These are phyloP conservation scores for Histomonas meleagridis DNA, from an alignment of 208 protist species.

Conservation along the genomic window DNA sequence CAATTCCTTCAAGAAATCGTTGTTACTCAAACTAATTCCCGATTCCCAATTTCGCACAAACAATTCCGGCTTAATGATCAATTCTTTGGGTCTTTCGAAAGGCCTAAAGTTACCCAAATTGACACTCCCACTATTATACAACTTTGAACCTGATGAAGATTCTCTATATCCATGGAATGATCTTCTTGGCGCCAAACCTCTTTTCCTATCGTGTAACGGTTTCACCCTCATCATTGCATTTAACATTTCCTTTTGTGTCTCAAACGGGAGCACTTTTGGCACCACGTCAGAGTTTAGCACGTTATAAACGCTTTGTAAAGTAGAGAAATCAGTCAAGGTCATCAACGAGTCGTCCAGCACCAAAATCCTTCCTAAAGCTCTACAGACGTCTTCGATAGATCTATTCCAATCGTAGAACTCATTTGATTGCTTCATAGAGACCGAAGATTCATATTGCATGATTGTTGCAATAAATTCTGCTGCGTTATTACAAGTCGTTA, in stretches of 20 bases:
- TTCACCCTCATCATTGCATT: slow-evolving; percentile 23
- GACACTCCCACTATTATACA: too few species aligned
- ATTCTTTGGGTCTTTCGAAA: too few species aligned
- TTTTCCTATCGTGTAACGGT: too few species aligned
- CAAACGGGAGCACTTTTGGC: neutral
- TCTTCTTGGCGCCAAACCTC: too few species aligned
- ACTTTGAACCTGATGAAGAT: too few species aligned
- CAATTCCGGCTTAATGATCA: too few species aligned
- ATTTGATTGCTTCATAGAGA: neutral
- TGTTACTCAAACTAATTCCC: too few species aligned
- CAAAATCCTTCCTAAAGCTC: neutral
- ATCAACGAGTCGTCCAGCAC: neutral
- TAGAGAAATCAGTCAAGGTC: neutral
- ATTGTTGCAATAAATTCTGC: neutral
- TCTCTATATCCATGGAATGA: too few species aligned
- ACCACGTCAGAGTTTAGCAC: neutral
- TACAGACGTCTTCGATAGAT: neutral
- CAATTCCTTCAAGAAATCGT: too few species aligned
- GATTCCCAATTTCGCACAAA: too few species aligned
- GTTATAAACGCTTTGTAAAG: neutral
- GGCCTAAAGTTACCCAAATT: too few species aligned
- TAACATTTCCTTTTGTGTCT: neutral
- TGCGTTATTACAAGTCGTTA: neutral
- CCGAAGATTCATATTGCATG: neutral
- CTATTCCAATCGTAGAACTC: neutral